Conservation (phyloP, 1,139 yeast genomes). For the Geotrichum histeridarum region DNA sequence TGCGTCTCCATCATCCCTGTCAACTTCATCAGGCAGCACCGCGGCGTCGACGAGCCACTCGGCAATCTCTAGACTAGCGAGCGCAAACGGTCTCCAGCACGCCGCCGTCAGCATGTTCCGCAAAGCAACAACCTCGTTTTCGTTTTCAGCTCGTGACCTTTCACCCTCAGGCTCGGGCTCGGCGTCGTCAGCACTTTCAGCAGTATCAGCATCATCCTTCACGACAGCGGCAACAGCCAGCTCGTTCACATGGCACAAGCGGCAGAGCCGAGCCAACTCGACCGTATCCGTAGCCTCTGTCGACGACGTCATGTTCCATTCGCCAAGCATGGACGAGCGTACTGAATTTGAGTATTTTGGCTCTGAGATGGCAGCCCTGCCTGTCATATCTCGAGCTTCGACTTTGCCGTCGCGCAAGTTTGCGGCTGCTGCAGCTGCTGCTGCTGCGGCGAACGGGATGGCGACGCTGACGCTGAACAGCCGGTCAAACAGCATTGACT, state of each 20-base stretch:
- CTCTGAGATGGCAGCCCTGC: not conserved
- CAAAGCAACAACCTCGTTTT: not conserved
- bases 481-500: conserved; percentile 1
- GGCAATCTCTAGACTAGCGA: conserved; percentile 2
- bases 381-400: not conserved
- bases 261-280: conserved; percentile 1
- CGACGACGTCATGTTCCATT: conserved; percentile 9
- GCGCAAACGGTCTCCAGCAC: not conserved
- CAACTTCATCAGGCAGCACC: not conserved
- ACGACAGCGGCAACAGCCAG: not conserved
- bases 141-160: not conserved
- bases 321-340: conserved; percentile 8
- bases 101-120: conserved; percentile 4
- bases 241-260: conserved; percentile 3
- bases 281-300: not conserved
- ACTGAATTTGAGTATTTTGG: conserved; percentile 1
- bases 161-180: no score
- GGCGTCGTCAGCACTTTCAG: not conserved
- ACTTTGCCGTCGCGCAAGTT: not conserved
- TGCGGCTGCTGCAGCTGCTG: not conserved
- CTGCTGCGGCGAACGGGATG: not conserved
- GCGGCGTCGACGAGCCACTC: conserved; percentile 2
- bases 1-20: conserved; percentile 9
- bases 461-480: conserved; percentile 4
- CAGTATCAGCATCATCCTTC: not conserved